A percentile compares a stretch with the other conserved stretches of the same genome.
Evolutionary conservation across 2,329 filamentous ascomycete species (phyloP).

Genomic region (Monilinia vaccinii-corymbosi): DNA sequence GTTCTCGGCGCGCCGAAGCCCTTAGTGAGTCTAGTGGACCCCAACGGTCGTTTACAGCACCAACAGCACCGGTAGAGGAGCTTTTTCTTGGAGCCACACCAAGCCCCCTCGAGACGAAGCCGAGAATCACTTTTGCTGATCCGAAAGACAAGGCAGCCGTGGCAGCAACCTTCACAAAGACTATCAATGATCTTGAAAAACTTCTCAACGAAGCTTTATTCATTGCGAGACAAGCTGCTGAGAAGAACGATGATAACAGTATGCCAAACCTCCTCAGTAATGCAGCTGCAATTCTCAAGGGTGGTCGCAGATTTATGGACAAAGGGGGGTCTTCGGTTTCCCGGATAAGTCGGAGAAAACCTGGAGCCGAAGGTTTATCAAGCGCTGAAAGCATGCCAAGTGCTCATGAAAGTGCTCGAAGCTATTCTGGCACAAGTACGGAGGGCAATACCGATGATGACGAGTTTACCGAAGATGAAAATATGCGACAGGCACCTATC

Average conservation of each 20-base stretch:
- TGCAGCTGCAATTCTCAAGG: conserved; percentile 21
- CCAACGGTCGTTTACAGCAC: conserved; percentile 13
- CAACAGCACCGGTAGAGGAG: conserved; percentile 10
- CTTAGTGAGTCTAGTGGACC: conserved; percentile 1
- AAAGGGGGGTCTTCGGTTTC: neutral
- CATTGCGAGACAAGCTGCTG: conserved; percentile 30
- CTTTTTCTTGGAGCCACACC: conserved; percentile 14
- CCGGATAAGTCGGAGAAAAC: neutral
- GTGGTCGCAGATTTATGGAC: conserved; percentile 12
- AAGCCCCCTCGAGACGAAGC: conserved; percentile 2
- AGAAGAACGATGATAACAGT: conserved; percentile 19
- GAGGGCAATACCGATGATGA: conserved; percentile 14
- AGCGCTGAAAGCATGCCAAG: conserved; percentile 16
- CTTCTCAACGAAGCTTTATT: conserved; percentile 31
- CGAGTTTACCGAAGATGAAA: neutral
- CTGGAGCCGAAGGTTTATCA: conserved; percentile 5
- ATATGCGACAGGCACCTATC: neutral
- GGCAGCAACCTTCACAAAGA: conserved; percentile 27
- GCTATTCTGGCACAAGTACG: conserved; percentile 19
- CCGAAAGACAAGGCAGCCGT: conserved; percentile 13
- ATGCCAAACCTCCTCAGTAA: conserved; percentile 18
- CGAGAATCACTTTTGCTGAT: conserved; percentile 1
- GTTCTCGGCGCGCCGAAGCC: conserved; percentile 13
- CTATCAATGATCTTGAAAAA: conserved; percentile 30
- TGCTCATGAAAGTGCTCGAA: conserved; percentile 25